Evolutionary conservation across 2,329 filamentous ascomycete genomes (phyloP), one percentile per base, ranked within the genome.

Genomic region (Pseudocercospora macadamiae): DNA sequence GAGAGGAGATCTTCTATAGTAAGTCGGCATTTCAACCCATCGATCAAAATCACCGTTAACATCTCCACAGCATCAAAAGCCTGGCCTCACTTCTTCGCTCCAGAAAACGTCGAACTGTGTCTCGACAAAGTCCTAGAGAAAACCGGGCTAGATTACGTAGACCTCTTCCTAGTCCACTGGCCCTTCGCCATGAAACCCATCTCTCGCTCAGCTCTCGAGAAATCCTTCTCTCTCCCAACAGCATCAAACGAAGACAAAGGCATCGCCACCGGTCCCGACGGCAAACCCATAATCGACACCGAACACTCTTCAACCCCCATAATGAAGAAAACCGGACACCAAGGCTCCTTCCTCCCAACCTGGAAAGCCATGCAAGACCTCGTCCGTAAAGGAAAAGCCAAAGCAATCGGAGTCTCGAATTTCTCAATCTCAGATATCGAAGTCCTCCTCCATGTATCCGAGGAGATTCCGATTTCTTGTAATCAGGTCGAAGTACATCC

Each of bases 91-190:
- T 68, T 67, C 57, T 58, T 56, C 49, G 49, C 58, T 26, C 64
- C 64, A 14, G 62, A 64, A 16, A 67, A 64, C 54, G 62, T 68
- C 16, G 65, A 62, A 23, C 25, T 66, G 4, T 67, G 63, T 42
- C 72, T 79, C 21, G 68, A 73, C 51, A 70, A 70, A 14, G 76
- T 76, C 18, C 65, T 80, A 7, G 59, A 72, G 42, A 66, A 74
- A 9, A 70, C 79, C 37, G 71, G 72, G 0, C 64, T 81, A 4
- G 72, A 78, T 4, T 76, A 75, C 56, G 69, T 78, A 12, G 76
- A 79, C 56, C 70, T 77, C 45, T 77, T 76, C 53, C 69, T 79
- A 7, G 74, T 79, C 2, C 76, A 80, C 53, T 79, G 79, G 14
- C 79, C 68, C 6, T 54, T 60, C 14, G 63, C 64, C 9, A 58